Evolutionary conservation across 2,329 filamentous ascomycete species (phyloP).

Genomic region (Cladophialophora bantiana): DNA sequence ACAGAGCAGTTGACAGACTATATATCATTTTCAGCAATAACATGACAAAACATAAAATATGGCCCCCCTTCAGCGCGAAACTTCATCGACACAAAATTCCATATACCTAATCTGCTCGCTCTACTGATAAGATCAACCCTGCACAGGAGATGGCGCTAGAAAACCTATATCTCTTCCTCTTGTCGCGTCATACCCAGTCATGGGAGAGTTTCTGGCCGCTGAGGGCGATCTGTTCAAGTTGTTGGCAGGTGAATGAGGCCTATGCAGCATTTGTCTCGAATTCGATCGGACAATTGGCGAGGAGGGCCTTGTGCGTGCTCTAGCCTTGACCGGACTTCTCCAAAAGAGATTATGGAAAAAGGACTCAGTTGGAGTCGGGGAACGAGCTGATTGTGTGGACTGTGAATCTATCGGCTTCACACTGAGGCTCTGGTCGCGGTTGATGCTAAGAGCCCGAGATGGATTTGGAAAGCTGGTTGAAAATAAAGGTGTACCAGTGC

Average conservation of each 20-base stretch:
- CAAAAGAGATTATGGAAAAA: conserved; percentile 18
- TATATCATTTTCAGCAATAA: too few species aligned
- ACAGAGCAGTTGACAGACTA: too few species aligned
- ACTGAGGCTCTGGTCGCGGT: conserved; percentile 12
- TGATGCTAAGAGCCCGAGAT: conserved; percentile 12
- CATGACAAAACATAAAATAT: too few species aligned
- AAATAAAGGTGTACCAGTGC: background rate
- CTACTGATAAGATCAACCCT: background rate
- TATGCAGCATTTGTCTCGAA: background rate
- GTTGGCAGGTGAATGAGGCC: background rate
- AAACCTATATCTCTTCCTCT: conserved; percentile 1
- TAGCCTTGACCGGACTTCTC: background rate
- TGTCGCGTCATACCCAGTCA: background rate
- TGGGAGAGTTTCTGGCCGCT: background rate
- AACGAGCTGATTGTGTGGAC: background rate
- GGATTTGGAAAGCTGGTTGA: background rate
- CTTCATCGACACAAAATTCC: background rate
- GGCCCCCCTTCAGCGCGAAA: background rate
- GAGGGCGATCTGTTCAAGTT: background rate
- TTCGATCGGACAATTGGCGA: background rate
- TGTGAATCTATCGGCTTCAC: background rate
- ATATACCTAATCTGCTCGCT: background rate
- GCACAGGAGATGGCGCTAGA: background rate
- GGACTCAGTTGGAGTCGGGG: conserved; percentile 5
- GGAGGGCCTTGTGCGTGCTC: background rate